Evolutionary conservation across 371 early-diverging fungal species (phyloP), one percentile per base, ranked within the genome.

Genomic region (Thermomucor indicae-seudaticae): DNA sequence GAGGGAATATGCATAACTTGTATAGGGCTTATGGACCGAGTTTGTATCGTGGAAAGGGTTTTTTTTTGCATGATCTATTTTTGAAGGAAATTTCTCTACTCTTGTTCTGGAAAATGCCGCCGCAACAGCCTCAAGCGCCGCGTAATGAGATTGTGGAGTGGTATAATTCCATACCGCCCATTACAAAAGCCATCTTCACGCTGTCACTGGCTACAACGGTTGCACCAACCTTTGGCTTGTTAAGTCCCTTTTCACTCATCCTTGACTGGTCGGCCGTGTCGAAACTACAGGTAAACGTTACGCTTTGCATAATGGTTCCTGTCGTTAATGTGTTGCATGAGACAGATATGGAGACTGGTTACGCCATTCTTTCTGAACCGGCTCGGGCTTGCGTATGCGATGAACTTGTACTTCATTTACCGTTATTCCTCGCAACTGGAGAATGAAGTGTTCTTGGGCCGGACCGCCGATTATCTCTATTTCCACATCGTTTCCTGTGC

Each of bases 381-480:
- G 8, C 47, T 90, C 24, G 61, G 69, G 32, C 62, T 91, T 45
- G 67, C 69, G 27, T 81, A 82, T 58, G 66, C 85, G 7, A 81
- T 90, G 58, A 80, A 78, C 49, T 51, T 90, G 11, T 85, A 86
- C 58, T 88, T 92, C 52, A 51, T 91, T 20, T 91, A 81, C 62
- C 72, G 70, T 38, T 80, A 89, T 64, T 89, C 92, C 24, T 46
- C 57, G 2, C 81, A 87, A 16, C 69, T 94, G 19, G 93, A 94
- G 58, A 70, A 60, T 14, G 65, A 78, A 14, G 76, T 82, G n/a
- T 94, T 84, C 65, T 65, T 51, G 4, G 84, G 84, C 1, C 70
- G 85, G 17, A 77, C 84, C 6, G 93, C 92, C 1, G 95, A 94
- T 58, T 92, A 87, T 47, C 75, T 86, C 25, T 92, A 80, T 63